Evolutionary conservation across 345 rosid genomes (phyloP).

Genomic region (Populus simonii): DNA sequence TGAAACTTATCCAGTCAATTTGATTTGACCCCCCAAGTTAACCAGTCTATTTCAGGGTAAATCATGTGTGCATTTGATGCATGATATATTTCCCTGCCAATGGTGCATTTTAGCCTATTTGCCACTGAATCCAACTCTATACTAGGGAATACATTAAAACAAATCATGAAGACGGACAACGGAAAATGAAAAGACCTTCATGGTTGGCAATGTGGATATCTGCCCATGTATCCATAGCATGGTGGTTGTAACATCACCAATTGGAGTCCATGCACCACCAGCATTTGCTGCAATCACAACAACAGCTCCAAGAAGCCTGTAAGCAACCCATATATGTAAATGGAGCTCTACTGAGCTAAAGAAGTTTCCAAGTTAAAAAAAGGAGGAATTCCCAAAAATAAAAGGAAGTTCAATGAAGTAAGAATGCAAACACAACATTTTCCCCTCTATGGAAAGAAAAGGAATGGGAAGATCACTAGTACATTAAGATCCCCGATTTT

Average conservation of each 20-base stretch:
- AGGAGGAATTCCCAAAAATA: background rate
- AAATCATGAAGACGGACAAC: conserved; percentile 1
- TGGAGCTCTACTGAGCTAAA: background rate
- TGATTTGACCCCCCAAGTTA: background rate
- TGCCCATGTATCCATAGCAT: conserved; percentile 99
- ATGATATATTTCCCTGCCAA: background rate
- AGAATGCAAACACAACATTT: background rate
- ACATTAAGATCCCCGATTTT: background rate
- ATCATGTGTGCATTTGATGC: background rate
- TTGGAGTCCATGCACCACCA: conserved; percentile 99
- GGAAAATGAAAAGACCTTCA: conserved; percentile 51
- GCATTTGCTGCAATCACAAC: conserved; percentile 97
- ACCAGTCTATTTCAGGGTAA: background rate
- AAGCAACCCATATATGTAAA: conserved; percentile 9
- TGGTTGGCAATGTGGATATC: conserved; percentile 74
- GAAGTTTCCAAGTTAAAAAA: background rate
- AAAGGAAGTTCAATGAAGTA: background rate
- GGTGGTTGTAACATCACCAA: conserved; percentile 96
- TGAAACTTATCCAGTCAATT: background rate
- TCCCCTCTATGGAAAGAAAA: background rate
- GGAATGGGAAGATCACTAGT: background rate
- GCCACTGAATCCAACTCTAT: background rate
- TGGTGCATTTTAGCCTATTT: background rate
- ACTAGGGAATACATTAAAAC: background rate
- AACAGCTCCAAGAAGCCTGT: conserved; percentile 91